Evolutionary conservation across 805 yeast genomes (phyloP).

Genomic region (Yarrowia hollandica): DNA sequence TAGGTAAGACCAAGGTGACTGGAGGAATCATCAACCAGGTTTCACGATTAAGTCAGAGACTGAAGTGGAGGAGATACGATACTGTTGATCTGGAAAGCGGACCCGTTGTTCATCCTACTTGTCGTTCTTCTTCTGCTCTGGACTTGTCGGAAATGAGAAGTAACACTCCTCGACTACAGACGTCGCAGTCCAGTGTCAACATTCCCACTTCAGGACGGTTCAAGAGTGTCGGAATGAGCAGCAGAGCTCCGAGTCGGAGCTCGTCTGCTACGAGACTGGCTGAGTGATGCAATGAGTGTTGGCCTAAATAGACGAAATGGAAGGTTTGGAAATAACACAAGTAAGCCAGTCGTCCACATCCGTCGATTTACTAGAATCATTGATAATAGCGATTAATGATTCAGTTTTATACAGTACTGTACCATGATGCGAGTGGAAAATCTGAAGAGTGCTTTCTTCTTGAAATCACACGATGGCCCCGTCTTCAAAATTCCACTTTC

Average conservation of each 20-base stretch:
- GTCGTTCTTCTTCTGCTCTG: background rate
- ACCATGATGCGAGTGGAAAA: too few relatives aligned
- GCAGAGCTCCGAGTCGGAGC: constrained; percentile 7
- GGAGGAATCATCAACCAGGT: constrained; percentile 9
- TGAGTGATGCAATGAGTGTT: too few relatives aligned
- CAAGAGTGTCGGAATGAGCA: background rate
- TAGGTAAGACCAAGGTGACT: constrained; percentile 9
- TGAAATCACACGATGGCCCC: too few relatives aligned
- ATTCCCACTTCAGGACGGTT: background rate
- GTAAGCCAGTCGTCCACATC: too few relatives aligned
- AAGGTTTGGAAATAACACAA: too few relatives aligned
- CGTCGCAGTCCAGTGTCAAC: background rate
- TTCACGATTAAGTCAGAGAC: background rate
- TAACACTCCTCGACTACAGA: background rate
- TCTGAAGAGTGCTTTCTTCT: too few relatives aligned
- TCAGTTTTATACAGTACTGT: too few relatives aligned
- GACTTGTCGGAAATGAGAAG: constrained; percentile 4
- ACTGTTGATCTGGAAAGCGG: constrained; percentile 9
- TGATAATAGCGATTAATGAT: too few relatives aligned
- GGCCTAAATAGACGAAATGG: too few relatives aligned
- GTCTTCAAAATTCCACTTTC: too few relatives aligned
- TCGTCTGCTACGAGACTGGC: background rate
- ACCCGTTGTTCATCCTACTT: background rate
- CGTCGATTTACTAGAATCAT: too few relatives aligned
- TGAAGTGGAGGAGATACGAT: background rate